Evolutionary conservation across 1,284 basidiomycete genomes (phyloP).

Genomic region (Malassezia cuniculi): DNA sequence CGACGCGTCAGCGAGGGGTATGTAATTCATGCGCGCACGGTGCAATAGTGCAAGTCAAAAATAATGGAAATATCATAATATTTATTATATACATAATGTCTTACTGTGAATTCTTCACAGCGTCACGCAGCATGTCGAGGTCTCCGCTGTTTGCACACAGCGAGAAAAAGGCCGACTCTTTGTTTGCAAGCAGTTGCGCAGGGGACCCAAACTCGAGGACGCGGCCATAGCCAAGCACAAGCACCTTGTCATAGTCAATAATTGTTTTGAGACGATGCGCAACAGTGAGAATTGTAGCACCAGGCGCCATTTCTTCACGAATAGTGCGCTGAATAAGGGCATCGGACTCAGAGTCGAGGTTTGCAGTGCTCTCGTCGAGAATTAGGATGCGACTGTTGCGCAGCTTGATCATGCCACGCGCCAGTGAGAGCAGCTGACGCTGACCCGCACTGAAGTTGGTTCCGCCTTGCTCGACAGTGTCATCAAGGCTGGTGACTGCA

Average conservation of each 20-base stretch:
- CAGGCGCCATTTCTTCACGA: conserved; percentile 44
- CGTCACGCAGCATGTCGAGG: conserved; percentile 25
- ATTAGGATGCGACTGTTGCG: conserved; percentile 50
- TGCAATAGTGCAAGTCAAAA: no score
- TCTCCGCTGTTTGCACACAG: conserved; percentile 36
- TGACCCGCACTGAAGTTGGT: conserved; percentile 51
- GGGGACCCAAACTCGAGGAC: conserved; percentile 71
- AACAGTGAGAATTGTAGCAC: conserved; percentile 50
- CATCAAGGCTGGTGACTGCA: conserved; percentile 49
- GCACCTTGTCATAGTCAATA: conserved; percentile 51
- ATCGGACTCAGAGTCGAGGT: conserved; percentile 47
- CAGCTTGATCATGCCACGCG: conserved; percentile 49
- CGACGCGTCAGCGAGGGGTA: neutral
- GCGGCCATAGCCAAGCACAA: conserved; percentile 51
- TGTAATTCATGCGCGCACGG: no score
- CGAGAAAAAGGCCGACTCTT: conserved; percentile 24
- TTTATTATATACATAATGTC: no score
- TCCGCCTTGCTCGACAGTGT: conserved; percentile 49
- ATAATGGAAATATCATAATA: no score
- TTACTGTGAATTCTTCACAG: no score
- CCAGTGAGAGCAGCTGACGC: conserved; percentile 51
- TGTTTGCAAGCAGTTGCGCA: conserved; percentile 49
- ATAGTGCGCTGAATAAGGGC: conserved; percentile 49
- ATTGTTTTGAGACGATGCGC: conserved; percentile 59
- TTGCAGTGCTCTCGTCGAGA: conserved; percentile 51